Evolutionary conservation across 768 basidiomycete genomes (phyloP).

Genomic region (Suillus alpinus): DNA sequence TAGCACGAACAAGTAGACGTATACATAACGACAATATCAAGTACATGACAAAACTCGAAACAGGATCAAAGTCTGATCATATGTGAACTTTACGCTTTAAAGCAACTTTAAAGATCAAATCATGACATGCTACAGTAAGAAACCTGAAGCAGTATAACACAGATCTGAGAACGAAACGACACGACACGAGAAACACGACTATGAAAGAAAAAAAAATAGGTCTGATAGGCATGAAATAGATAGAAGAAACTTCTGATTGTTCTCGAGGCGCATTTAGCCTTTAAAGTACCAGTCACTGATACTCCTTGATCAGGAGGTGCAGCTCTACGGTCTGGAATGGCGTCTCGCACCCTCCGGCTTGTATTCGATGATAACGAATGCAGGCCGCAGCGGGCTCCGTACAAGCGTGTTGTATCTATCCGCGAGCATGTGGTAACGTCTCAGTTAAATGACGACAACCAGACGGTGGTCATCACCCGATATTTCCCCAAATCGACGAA

Average conservation of each 20-base stretch:
- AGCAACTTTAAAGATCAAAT: no score
- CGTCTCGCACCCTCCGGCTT: background rate
- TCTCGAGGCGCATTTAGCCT: background rate
- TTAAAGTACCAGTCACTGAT: background rate
- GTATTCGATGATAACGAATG: background rate
- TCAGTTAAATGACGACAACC: background rate
- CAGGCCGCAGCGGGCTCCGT: background rate
- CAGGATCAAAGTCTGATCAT: background rate
- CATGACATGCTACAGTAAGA: background rate
- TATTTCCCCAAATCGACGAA: conserved; percentile 22
- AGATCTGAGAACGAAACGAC: background rate
- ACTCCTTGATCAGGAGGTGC: background rate
- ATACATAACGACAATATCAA: background rate
- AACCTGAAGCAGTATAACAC: background rate
- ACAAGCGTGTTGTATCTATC: conserved; percentile 1
- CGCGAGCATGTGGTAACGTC: background rate
- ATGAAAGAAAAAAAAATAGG: background rate
- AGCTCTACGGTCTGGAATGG: background rate
- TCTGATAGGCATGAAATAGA: background rate
- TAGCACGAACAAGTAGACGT: background rate
- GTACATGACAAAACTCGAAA: background rate
- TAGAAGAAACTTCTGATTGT: conserved; percentile 3
- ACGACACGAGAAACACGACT: background rate
- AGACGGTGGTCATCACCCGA: conserved; percentile 15
- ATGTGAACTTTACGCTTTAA: background rate